Base-by-base conservation (phyloP, 345 rosid species). In the Heritiera littoralis region DNA sequence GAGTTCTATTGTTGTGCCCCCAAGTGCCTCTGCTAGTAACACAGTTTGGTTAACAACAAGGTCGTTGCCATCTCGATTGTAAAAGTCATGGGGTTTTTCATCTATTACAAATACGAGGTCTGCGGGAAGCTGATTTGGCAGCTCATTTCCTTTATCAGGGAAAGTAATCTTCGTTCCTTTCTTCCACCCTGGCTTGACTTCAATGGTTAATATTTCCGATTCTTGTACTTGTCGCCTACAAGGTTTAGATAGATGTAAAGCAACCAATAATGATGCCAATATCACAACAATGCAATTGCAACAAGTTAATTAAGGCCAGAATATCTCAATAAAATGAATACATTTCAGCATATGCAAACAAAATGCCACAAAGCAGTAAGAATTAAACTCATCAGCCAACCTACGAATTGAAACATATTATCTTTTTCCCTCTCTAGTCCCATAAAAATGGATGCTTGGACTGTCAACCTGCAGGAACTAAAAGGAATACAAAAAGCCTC, bases 141-240 rank as follows among this genome's bases (percentile, higher is more conserved):
- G 97, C 85, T 96, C 98, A 7, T 96, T 96, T 38, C 98, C 99
- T 83, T 96, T 96, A 61, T 94, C 98, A 0, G 93, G 94, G 85
- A 96, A 96, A 9, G 94, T 94, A 41, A 96, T 87, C 88, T 96
- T 96, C 2, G 99, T 96, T 45, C 99, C 98, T 81, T 90, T 94
- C 88, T 96, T 96, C 99, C 98, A 94, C 43, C 99, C 98, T 0
- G 98, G 99, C 85, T 96, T 94, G 80, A 96, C 97, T 48, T 86
- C 97, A 54, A 94, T 94, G 5, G 94, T 92, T 60, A 96, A 61
- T 65, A 94, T 91, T 89, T 96, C 99, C 10, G 95, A 87, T 78
- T 96, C 97, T 54, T 86, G 90, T 1, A 78, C 89, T n/a, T 88
- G 94, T 78, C 90, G 81, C 83, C 99, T 92, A 86, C 76, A 81